Evolutionary conservation across 2,329 filamentous ascomycete genomes (phyloP), one percentile per base, ranked within the genome.

Genomic region (Clarireedia sp.): DNA sequence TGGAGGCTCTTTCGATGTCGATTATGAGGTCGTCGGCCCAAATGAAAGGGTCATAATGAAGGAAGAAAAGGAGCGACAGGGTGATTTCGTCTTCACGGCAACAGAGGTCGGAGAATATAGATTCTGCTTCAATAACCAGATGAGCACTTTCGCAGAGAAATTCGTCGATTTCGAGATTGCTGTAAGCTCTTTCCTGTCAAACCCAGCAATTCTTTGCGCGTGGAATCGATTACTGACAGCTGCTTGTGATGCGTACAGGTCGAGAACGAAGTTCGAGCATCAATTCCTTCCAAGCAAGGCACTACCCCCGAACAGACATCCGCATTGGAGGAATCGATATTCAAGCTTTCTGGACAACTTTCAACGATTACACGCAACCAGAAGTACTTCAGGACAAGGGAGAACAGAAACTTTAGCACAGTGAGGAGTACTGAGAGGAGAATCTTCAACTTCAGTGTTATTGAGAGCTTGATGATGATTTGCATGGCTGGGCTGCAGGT

Each of bases 391-490:
- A 88, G 95, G 60, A 99, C 94, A 2, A 85, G 94, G 63, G 94
- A 99, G 79, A 99, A 99, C 80, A 83, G 94, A 60, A 99, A 99
- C 75, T 97, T 99, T 75, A 95, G 89, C 75, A 99, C 94, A 9
- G 94, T 99, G 66, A 82, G 89, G 71, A 96, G 91, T 75, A 99
- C 94, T 41, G 94, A 99, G 78, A 83, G 83, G 70, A 81, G 94
- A 61, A 99, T 99, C 67, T 90, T 96, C 76, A 97, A 96, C 75
- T 96, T 99, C 73, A 95, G 89, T 70, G 78, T 99, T 69, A 87
- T 97, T 65, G 94, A 99, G 77, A 87, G 89, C 62, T 79, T 82
- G 60, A 84, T 99, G 76, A 95, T 99, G 76, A 78, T 96, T 61
- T 87, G 85, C 58, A 99, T 99, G 95, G 94, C 92, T 45, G 91